These are phyloP conservation scores for Phyllachora maydis DNA, from an alignment of 2,329 filamentous ascomycete genomes.

Conservation along the genomic window DNA sequence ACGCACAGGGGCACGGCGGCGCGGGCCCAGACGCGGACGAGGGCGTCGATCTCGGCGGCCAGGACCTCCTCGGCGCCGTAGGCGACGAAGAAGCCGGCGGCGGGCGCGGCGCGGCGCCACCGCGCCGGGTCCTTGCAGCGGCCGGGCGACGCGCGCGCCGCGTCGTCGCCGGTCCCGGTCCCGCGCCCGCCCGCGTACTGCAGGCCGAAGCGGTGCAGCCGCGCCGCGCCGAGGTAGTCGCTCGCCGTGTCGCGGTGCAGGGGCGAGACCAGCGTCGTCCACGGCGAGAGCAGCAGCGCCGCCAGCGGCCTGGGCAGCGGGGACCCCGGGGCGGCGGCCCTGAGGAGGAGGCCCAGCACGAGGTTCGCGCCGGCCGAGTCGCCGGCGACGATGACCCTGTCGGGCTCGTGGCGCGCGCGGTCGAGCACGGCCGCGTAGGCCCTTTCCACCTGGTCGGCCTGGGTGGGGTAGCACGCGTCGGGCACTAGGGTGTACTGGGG, in stretches of 20 bases:
- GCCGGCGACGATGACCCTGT: slow-evolving; percentile 49
- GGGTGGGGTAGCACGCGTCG: slow-evolving; percentile 50
- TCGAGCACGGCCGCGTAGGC: slow-evolving; percentile 53
- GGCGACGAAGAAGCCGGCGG: slow-evolving; percentile 44
- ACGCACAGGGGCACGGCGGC: slow-evolving; percentile 31
- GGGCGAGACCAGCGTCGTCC: slow-evolving; percentile 51
- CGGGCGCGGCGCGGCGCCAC: slow-evolving; percentile 48
- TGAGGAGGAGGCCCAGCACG: slow-evolving; percentile 48
- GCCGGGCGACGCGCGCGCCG: slow-evolving; percentile 49
- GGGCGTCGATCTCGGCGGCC: slow-evolving; percentile 42
- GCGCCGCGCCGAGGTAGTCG: slow-evolving; percentile 52
- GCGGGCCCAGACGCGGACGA: slow-evolving; percentile 33
- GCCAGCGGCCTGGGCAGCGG: slow-evolving; percentile 13
- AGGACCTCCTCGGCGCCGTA: slow-evolving; percentile 67
- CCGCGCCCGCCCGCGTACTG: slow-evolving; percentile 51
- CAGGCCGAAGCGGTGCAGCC: slow-evolving; percentile 46
- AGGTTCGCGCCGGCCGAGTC: slow-evolving; percentile 66
- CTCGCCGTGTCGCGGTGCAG: slow-evolving; percentile 47
- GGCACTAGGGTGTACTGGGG: slow-evolving; percentile 68
- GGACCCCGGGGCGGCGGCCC: not conserved
- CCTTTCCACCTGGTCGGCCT: slow-evolving; percentile 46
- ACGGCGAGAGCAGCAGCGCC: slow-evolving; percentile 60
- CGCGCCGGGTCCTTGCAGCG: slow-evolving; percentile 41
- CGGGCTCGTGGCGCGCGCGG: slow-evolving; percentile 31
- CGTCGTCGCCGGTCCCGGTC: slow-evolving; percentile 20